A percentile compares a stretch with the other conserved stretches of the same genome.
Conservation (phyloP, 2,329 filamentous ascomycete genomes). For the Beauveria brongniartii region DNA sequence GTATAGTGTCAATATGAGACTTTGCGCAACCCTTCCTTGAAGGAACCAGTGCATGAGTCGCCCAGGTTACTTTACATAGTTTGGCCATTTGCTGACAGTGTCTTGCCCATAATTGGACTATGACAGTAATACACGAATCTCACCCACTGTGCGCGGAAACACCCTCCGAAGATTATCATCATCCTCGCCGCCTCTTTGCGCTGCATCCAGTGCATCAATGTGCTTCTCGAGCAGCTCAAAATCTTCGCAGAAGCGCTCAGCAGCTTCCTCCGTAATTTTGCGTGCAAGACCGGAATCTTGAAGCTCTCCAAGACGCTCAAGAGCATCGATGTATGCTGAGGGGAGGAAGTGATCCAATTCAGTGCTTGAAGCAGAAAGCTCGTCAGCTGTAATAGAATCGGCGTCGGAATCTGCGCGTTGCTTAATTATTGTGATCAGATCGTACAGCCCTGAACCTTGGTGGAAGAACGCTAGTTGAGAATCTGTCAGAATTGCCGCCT, state of each 20-base stretch:
- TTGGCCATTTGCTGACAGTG: background rate
- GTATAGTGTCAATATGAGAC: background rate
- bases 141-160: conserved; percentile 52
- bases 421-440: conserved; percentile 45
- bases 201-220: conserved; percentile 35
- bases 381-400: conserved; percentile 37
- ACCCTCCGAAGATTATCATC: conserved; percentile 25
- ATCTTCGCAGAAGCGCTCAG: conserved; percentile 73
- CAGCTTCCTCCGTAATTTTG: conserved; percentile 72
- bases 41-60: background rate
- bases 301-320: conserved; percentile 68
- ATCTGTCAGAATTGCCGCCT: conserved; percentile 50
- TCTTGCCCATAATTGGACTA: conserved; percentile 18
- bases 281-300: conserved; percentile 65
- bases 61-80: background rate
- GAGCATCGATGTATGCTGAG: conserved; percentile 85
- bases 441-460: conserved; percentile 62
- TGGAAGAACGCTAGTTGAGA: conserved; percentile 68
- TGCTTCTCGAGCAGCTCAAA: conserved; percentile 58
- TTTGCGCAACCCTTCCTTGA: background rate
- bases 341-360: conserved; percentile 84
- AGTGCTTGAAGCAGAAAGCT: conserved; percentile 62
- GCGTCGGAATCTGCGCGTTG: background rate
- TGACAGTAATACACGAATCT: conserved; percentile 52
- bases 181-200: conserved; percentile 16